Base-by-base conservation (phyloP, 208 protist genomes). In the Leishmania major region DNA sequence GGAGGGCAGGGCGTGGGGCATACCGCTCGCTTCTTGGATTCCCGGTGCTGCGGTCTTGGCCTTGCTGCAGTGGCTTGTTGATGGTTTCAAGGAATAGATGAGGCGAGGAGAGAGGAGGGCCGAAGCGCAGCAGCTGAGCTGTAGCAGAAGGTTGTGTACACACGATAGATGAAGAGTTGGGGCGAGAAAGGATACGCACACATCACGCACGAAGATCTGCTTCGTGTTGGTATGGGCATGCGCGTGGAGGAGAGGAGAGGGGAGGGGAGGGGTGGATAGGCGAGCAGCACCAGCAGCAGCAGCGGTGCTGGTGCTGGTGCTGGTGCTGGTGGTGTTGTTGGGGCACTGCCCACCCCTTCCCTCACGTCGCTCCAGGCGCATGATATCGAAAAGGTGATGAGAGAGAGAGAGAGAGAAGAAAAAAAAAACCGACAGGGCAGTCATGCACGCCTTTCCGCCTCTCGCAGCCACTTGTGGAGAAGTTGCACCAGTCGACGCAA, bases 401-500 rank as follows among this genome's bases (percentile, higher is more conserved):
- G 8, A 37, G 60, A 43, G 69, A n/a, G n/a, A n/a, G n/a, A n/a
- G n/a, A n/a, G n/a, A n/a, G n/a, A n/a, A n/a, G n/a, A n/a, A n/a
- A n/a, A n/a, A n/a, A n/a, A 35, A 28, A 45, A 31, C 53, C 43
- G 22, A 5, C 31, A 7, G 7, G 13, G 51, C 2, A 17, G 72
- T n/a, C 53, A 78, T 17, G 35, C 11, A 40, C 53, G 75, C 35
- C 77, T 31, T 4, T 43, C 60, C 43, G 47, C 60, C 77, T 80
- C 77, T 17, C 60, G 77, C 45, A 80, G 45, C 77, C 59, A 70
- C 51, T 17, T 53, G 49, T 35, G 28, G 45, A 80, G 28, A n/a
- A 31, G 64, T 43, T 73, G n/a, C 64, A 80, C 77, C 59, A 80
- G 2, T 13, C 77, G 62, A 72, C 66, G 77, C 31, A 80, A 47